phyloP scores from a whole-genome alignment of 2,329 filamentous ascomycete species.

The Sarocladiaceae sp. region DNA sequence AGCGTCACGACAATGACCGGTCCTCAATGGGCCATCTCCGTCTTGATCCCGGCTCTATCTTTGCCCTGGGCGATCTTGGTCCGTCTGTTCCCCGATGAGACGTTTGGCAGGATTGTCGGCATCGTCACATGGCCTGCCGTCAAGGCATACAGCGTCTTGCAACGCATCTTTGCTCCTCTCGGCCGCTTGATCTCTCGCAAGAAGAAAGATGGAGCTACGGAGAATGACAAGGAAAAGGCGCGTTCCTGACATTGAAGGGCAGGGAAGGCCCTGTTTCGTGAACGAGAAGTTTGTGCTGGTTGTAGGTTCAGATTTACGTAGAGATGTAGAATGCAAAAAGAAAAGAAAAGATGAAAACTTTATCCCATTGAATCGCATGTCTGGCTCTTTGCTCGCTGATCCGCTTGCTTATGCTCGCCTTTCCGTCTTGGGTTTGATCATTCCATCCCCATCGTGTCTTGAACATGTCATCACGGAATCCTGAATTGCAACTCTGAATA shows the following conservation, averaged over 20 bases:
- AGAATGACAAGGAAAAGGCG: slow-evolving; percentile 2
- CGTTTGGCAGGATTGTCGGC: slow-evolving; percentile 21
- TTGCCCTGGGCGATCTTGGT: slow-evolving; percentile 44
- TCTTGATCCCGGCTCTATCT: slow-evolving; percentile 40
- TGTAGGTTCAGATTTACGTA: not conserved
- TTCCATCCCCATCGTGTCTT: no score
- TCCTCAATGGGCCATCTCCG: slow-evolving; percentile 47
- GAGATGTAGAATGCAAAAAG: not conserved
- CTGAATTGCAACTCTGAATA: no score
- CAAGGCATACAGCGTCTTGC: slow-evolving; percentile 4
- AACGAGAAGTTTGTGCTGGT: not conserved
- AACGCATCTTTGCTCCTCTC: not conserved
- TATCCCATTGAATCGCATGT: no score
- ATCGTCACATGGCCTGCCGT: slow-evolving; percentile 9
- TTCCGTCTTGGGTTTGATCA: no score
- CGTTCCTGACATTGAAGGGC: slow-evolving; percentile 9
- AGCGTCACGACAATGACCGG: slow-evolving; percentile 38
- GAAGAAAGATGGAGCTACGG: not conserved
- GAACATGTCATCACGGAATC: no score
- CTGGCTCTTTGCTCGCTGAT: no score
- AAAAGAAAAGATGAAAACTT: no score
- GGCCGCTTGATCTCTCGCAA: not conserved
- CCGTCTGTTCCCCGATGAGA: slow-evolving; percentile 42
- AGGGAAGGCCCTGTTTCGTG: slow-evolving; percentile 9
- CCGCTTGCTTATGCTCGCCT: no score